These are phyloP conservation scores for Phytophthora megakarya DNA, from an alignment of 352 stramenopile species.

Conservation along the genomic window DNA sequence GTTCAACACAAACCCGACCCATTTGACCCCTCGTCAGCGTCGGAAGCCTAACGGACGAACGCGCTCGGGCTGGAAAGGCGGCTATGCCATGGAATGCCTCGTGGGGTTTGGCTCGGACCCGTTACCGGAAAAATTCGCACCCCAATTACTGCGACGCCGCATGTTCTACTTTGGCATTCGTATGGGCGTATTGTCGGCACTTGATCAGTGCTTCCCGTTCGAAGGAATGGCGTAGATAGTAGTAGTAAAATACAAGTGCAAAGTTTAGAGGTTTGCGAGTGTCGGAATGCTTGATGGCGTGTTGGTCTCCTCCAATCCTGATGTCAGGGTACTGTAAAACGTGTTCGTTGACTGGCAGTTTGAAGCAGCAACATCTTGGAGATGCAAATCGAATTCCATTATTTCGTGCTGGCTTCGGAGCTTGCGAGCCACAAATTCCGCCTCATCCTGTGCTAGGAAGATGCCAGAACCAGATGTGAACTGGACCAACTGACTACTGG, in stretches of 20 bases:
- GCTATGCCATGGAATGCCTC: too few relatives aligned
- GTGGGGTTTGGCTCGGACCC: conserved; percentile 37
- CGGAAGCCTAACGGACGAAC: conserved; percentile 20
- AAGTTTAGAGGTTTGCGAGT: too few relatives aligned
- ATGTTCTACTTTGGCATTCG: conserved; percentile 40
- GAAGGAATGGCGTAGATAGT: conserved; percentile 14
- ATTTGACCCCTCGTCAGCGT: conserved; percentile 51
- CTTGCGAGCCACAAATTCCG: conserved; percentile 20
- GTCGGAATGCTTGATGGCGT: too few relatives aligned
- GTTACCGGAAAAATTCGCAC: conserved; percentile 34
- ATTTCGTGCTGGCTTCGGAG: conserved; percentile 13
- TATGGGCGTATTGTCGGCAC: conserved; percentile 29
- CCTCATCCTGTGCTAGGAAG: conserved; percentile 4
- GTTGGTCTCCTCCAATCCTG: too few relatives aligned
- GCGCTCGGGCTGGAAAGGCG: conserved; percentile 13
- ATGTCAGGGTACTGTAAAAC: too few relatives aligned
- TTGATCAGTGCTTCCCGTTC: conserved; percentile 38
- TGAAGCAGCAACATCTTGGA: conserved; percentile 1
- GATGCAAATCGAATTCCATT: conserved; percentile 15
- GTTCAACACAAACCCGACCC: conserved; percentile 46
- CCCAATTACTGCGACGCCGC: conserved; percentile 36
- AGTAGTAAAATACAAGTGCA: too few relatives aligned
- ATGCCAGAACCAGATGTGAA: conserved; percentile 18
- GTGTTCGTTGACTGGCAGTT: conserved; percentile 12
- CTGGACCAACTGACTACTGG: not conserved